Conservation (phyloP, 2,329 filamentous ascomycete species). For the Gnomoniopsis smithogilvyi region DNA sequence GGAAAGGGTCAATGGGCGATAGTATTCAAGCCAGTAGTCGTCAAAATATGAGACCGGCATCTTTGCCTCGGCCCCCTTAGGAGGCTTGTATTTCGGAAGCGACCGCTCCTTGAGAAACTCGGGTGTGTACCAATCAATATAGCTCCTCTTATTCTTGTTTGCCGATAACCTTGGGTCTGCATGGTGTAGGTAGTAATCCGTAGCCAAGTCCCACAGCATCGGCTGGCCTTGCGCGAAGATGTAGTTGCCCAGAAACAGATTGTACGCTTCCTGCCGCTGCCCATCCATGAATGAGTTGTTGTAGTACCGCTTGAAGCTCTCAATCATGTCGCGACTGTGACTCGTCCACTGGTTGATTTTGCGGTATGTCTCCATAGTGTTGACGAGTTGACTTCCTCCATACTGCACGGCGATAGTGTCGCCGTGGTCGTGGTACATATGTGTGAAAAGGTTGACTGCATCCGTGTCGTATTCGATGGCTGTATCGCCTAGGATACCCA, state of each 20-base stretch:
- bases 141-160: conserved; percentile 60
- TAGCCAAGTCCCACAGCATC: conserved; percentile 94
- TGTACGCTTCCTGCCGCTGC: conserved; percentile 97
- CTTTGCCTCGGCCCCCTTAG: conserved; percentile 35
- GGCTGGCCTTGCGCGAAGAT: conserved; percentile 83
- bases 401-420: conserved; percentile 98
- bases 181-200: conserved; percentile 96
- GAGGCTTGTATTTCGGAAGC: conserved; percentile 46
- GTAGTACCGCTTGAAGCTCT: conserved; percentile 98
- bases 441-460: conserved; percentile 91
- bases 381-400: conserved; percentile 93
- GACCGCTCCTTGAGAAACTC: conserved; percentile 62
- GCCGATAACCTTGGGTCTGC: conserved; percentile 74
- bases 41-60: conserved; percentile 64
- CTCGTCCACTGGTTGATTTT: conserved; percentile 99
- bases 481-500: conserved; percentile 77
- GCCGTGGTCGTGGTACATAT: conserved; percentile 98
- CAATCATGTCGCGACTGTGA: conserved; percentile 96
- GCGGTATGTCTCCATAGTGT: conserved; percentile 98
- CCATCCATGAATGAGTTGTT: conserved; percentile 95
- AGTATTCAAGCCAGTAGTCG: conserved; percentile 98
- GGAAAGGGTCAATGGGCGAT: conserved; percentile 81
- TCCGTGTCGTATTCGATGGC: conserved; percentile 91
- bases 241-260: conserved; percentile 95
- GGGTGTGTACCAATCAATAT: conserved; percentile 87